Base-by-base conservation (phyloP, 1,284 basidiomycete species). In the Athelia psychrophila region DNA sequence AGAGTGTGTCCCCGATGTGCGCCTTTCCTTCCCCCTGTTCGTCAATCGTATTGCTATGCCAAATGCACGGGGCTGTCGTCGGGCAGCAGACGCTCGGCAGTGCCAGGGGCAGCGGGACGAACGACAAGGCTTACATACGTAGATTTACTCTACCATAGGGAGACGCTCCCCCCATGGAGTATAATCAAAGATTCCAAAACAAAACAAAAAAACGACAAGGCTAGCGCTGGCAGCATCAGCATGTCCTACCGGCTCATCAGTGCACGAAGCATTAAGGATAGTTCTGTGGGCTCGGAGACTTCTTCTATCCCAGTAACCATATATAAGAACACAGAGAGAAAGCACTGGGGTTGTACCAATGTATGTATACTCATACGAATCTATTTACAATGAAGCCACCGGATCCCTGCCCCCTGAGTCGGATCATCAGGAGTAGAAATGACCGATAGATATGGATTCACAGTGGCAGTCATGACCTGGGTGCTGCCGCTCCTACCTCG, bases 61-160 rank as follows among this genome's bases (percentile, higher is more conserved):
- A 95, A 94, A 68, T 96, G 92, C 72, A 98, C 96, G 0, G 96
- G 96, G 96, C 96, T 24, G 91, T 93, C 46, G 93, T 97, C 24
- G 93, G 92, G 5, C 95, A 98, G 70, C 96, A 99, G 72, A 94
- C 96, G 5, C 98, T 99, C 68, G 96, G 96, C 51, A 96, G 96
- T 51, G 93, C 86, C 5, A 84, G 96, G 45, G 93, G 83, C 20
- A 93, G 90, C 61, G 96, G 97, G 25, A 99, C 97, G 57, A 98
- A 98, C 76, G 97, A 99, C 74, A 99, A 98, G 78, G 92, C 94
- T n/a, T n/a, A n/a, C n/a, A n/a, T n/a, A n/a, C n/a, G n/a, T n/a
- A n/a, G n/a, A n/a, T n/a, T n/a, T n/a, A n/a, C n/a, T n/a, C n/a
- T n/a, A n/a, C n/a, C n/a, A n/a, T n/a, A n/a, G n/a, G n/a, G n/a